Conservation (phyloP, 2,329 filamentous ascomycete genomes). For the Cyphellophora attinorum region DNA sequence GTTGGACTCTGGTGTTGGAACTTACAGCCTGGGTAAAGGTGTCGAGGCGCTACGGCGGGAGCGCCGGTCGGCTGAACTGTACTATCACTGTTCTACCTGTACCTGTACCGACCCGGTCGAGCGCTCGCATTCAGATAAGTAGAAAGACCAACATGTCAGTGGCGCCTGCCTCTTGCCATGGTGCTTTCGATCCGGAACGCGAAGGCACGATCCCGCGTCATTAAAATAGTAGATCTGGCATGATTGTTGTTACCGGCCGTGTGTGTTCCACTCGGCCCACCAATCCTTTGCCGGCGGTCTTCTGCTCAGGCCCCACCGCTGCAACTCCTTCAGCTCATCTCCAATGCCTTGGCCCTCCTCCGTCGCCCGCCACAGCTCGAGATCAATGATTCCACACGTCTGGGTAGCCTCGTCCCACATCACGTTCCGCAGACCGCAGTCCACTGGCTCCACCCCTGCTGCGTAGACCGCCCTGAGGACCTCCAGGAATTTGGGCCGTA, state of each 20-base stretch:
- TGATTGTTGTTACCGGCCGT: conserved; percentile 6
- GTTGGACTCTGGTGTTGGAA: too few species aligned
- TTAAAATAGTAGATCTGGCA: too few species aligned
- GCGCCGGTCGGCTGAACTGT: too few species aligned
- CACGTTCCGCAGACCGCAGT: conserved; percentile 16
- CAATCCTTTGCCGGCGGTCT: conserved; percentile 12
- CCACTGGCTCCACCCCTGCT: conserved; percentile 15
- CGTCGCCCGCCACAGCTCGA: conserved; percentile 15
- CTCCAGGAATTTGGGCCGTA: conserved; percentile 9
- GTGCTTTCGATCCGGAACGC: too few species aligned
- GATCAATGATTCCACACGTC: conserved; percentile 17
- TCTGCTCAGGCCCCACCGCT: conserved; percentile 14
- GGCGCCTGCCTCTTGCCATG: too few species aligned
- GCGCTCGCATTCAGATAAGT: too few species aligned
- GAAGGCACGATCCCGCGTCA: too few species aligned
- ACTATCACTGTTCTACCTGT: too few species aligned
- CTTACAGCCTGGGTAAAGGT: too few species aligned
- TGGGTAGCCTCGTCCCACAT: conserved; percentile 13
- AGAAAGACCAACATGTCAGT: too few species aligned
- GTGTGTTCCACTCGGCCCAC: conserved; percentile 13
- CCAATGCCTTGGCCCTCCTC: conserved; percentile 3
- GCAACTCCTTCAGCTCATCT: conserved; percentile 16
- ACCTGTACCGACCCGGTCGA: too few species aligned
- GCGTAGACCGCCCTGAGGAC: conserved; percentile 14
- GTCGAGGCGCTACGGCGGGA: too few species aligned